Evolutionary conservation across 768 basidiomycete genomes (phyloP).

Genomic region (Boletus reticulatus): DNA sequence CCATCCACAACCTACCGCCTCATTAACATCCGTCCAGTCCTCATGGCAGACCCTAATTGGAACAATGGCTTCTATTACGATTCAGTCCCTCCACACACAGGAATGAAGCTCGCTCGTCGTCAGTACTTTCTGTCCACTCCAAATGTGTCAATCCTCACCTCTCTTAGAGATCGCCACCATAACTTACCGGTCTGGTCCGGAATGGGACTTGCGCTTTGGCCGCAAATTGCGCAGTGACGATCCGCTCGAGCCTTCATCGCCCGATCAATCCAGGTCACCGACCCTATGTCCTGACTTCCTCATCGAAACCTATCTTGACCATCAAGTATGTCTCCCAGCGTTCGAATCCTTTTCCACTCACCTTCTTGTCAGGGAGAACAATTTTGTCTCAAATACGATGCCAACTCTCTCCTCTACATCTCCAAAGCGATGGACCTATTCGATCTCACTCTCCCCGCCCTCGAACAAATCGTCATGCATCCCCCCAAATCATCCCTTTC

Average conservation of each 20-base stretch:
- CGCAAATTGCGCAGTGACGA: conserved; percentile 55
- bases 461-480: conserved; percentile 63
- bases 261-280: conserved; percentile 42
- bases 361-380: conserved; percentile 69
- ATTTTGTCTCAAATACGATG: conserved; percentile 98
- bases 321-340: conserved; percentile 47
- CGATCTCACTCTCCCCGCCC: conserved; percentile 82
- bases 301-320: conserved; percentile 98
- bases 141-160: background rate
- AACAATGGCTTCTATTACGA: conserved; percentile 99
- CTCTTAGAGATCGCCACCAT: conserved; percentile 93
- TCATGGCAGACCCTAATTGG: conserved; percentile 99
- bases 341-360: background rate
- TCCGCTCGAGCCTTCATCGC: background rate
- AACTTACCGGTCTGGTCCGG: conserved; percentile 97
- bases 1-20: background rate
- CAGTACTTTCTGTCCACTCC: conserved; percentile 27
- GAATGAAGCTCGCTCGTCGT: conserved; percentile 99
- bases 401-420: conserved; percentile 97
- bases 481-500: conserved; percentile 21
- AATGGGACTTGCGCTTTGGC: conserved; percentile 98
- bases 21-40: conserved; percentile 50
- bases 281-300: conserved; percentile 95
- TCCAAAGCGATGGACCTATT: conserved; percentile 99
- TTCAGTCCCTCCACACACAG: conserved; percentile 89